Conservation (phyloP, 768 basidiomycete genomes). For the Pleurotus salmoneostramineus region DNA sequence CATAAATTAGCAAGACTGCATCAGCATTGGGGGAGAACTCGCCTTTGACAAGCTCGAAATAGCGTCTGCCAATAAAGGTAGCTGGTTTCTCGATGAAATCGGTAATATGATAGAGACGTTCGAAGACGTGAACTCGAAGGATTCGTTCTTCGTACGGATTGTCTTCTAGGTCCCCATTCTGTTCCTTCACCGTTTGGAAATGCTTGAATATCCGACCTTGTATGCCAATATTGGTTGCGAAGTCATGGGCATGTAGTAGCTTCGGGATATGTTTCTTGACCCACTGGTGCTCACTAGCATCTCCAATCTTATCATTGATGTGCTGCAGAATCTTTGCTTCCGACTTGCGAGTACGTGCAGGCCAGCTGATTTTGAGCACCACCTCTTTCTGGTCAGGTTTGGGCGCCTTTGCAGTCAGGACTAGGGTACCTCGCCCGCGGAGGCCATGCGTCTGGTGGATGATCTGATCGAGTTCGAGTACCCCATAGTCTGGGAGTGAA, state of each 20-base stretch:
- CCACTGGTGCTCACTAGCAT: too few relatives aligned
- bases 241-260: too few relatives aligned
- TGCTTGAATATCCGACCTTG: neutral
- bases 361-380: slow-evolving; percentile 2
- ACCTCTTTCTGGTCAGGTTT: too few relatives aligned
- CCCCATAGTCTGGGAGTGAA: neutral
- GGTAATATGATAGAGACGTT: neutral
- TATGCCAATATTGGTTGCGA: too few relatives aligned
- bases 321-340: too few relatives aligned
- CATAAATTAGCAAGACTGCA: too few relatives aligned
- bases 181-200: neutral
- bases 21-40: too few relatives aligned
- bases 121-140: neutral
- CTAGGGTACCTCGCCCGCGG: neutral
- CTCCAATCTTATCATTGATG: too few relatives aligned
- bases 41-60: neutral
- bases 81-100: neutral
- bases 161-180: too few relatives aligned
- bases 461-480: neutral
- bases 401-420: neutral
- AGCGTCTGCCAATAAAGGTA: neutral
- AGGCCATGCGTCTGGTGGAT: neutral
- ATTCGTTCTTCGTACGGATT: neutral
- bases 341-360: neutral
- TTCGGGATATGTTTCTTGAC: too few relatives aligned